Base-by-base conservation (phyloP, 2,329 filamentous ascomycete genomes). In the Leptoxyphium fumago region DNA sequence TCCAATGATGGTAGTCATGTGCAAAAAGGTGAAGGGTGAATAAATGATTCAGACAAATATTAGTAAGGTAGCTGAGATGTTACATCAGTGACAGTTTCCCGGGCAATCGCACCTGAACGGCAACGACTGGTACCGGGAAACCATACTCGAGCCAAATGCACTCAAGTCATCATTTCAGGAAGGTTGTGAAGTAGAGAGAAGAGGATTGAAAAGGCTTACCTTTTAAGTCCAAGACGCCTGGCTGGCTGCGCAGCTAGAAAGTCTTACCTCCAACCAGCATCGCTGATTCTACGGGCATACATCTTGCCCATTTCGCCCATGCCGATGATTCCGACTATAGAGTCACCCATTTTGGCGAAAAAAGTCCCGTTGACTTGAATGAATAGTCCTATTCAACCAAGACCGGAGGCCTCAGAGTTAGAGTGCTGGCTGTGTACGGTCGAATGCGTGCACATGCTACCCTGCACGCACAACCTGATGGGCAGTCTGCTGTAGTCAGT, bases 71-170 rank as follows among this genome's bases (percentile, higher is more conserved):
- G 89, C 89, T 85, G 82, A 91, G 84, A 80, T 72, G 78, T 94
- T 82, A 93, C 89, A 95, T 95, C 89, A 95, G 77, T 76, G 89
- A 94, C 81, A 77, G 75, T 72, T 70, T 69, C 69, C 53, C 45
- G 51, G 53, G 54, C 58, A 55, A 50, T 53, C 42, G 48, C 50
- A 72, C 82, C 85, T 89, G 75, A 82, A 94, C 79, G 83, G 81
- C 72, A 67, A 69, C 67, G 71, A 71, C 70, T 54, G 70, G 66
- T 66, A 58, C 65, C 69, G 67, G 69, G 72, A 70, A 67, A 71
- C 78, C 78, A 87, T 94, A 75, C 89, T 96, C 89, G 86, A 96
- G 89, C 89, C 89, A 96, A 96, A 96, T 96, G 89, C 89, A 88
- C 89, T 96, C 89, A 89, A 86, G 89, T 96, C 89, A 96, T 96